Conservation (phyloP, 257 asterid species). For the Solanum dulcamara region DNA sequence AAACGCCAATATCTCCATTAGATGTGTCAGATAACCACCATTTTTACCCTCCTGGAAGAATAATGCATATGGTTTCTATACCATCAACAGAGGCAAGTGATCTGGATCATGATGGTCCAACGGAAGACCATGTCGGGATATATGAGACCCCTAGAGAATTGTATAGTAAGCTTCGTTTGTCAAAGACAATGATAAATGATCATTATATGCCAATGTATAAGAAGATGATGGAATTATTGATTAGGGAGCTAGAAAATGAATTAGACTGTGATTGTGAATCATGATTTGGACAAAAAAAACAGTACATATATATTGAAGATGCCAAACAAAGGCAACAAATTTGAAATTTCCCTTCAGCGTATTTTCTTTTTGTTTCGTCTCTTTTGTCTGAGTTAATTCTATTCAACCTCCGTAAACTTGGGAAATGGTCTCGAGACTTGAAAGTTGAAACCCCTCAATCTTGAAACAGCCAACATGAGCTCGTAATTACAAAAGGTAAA, state of each 20-base stretch:
- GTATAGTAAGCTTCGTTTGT: constrained; percentile 71
- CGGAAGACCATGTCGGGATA: constrained; percentile 50
- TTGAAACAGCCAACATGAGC: not conserved
- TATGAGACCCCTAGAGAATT: constrained; percentile 66
- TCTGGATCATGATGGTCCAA: constrained; percentile 10
- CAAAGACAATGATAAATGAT: constrained; percentile 79
- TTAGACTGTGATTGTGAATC: constrained; percentile 23
- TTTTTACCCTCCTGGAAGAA: constrained; percentile 73
- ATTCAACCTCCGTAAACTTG: not conserved
- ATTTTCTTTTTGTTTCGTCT: not conserved
- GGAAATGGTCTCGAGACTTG: not conserved
- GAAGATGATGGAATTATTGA: constrained; percentile 81
- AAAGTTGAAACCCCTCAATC: not conserved
- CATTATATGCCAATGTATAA: constrained; percentile 95
- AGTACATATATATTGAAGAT: not conserved
- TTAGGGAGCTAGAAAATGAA: constrained; percentile 58
- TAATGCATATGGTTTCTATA: constrained; percentile 66
- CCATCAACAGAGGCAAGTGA: constrained; percentile 27
- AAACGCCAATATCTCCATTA: constrained; percentile 44
- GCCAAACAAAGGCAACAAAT: not conserved
- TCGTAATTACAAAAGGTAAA: not conserved
- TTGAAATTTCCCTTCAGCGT: not conserved
- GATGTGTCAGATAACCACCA: constrained; percentile 56
- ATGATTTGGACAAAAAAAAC: not conserved
- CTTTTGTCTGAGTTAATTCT: not conserved